Conservation (phyloP, 1,284 basidiomycete species). For the Mycosarcoma mackinlayi region DNA sequence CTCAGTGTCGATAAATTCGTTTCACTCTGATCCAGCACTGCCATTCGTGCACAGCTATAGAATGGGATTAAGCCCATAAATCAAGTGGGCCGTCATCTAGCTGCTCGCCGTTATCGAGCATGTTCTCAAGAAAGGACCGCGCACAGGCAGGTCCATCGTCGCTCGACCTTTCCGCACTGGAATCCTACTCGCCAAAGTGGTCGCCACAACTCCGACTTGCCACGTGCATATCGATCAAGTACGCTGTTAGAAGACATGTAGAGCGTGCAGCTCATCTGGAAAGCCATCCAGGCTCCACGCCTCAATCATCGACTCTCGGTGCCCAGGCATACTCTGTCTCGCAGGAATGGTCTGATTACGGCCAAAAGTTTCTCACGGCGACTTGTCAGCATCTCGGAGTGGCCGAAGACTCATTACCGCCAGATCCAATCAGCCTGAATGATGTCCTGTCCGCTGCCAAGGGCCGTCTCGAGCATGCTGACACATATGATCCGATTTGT, state of each 20-base stretch:
- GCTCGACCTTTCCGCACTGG: slow-evolving; percentile 53
- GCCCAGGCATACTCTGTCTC: slow-evolving; percentile 5
- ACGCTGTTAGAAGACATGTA: slow-evolving; percentile 46
- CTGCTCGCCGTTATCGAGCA: background rate
- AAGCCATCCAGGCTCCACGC: background rate
- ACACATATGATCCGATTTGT: slow-evolving; percentile 17
- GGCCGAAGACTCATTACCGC: slow-evolving; percentile 45
- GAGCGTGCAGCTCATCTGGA: slow-evolving; percentile 36
- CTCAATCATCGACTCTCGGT: background rate
- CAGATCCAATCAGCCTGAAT: slow-evolving; percentile 49
- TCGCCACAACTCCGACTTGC: slow-evolving; percentile 53
- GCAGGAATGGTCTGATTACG: slow-evolving; percentile 55
- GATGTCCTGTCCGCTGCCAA: slow-evolving; percentile 48
- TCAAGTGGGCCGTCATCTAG: background rate
- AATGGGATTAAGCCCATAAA: too few species aligned
- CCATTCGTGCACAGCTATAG: too few species aligned
- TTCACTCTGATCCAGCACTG: too few species aligned
- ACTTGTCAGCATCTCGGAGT: slow-evolving; percentile 64
- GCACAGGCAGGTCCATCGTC: slow-evolving; percentile 9
- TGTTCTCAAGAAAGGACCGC: slow-evolving; percentile 32
- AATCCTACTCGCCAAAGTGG: slow-evolving; percentile 60
- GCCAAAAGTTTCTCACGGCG: slow-evolving; percentile 57
- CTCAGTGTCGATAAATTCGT: too few species aligned
- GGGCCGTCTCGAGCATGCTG: slow-evolving; percentile 31
- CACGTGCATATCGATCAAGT: slow-evolving; percentile 58